Percentiles rank a stretch among this genome's conserved stretches.
These are phyloP conservation scores for Yamadazyma sp. DNA, from an alignment of 805 yeast species.

Conservation along the genomic window DNA sequence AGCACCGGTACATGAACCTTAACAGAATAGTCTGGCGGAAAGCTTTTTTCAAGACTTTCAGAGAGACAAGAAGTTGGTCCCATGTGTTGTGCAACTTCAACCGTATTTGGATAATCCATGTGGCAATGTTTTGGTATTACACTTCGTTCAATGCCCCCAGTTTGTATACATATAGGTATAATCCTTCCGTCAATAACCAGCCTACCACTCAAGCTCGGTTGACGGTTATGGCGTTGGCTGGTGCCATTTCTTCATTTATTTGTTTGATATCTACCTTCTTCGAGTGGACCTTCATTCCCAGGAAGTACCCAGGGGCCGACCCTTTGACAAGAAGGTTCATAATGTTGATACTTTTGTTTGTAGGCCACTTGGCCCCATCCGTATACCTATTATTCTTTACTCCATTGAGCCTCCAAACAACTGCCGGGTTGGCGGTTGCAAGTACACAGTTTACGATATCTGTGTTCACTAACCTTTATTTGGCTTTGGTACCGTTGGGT, in stretches of 20 bases:
- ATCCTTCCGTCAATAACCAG: slow-evolving; percentile 50
- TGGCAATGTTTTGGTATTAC: slow-evolving; percentile 74
- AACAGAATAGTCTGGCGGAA: slow-evolving; percentile 62
- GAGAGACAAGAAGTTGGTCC: slow-evolving; percentile 73
- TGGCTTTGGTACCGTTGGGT: slow-evolving; percentile 63
- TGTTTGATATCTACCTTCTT: slow-evolving; percentile 55
- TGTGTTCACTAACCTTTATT: slow-evolving; percentile 51
- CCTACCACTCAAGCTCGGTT: slow-evolving; percentile 59
- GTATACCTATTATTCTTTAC: slow-evolving; percentile 46
- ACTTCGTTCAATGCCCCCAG: slow-evolving; percentile 68
- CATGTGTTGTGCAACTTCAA: slow-evolving; percentile 74
- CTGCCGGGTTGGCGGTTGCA: slow-evolving; percentile 45
- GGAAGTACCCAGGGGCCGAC: slow-evolving; percentile 71
- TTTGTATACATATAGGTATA: slow-evolving; percentile 59
- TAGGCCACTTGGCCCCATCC: slow-evolving; percentile 50
- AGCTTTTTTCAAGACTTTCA: slow-evolving; percentile 72
- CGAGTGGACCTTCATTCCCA: slow-evolving; percentile 66
- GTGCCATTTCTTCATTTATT: slow-evolving; percentile 57
- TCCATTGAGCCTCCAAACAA: slow-evolving; percentile 32
- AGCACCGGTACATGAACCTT: slow-evolving; percentile 56
- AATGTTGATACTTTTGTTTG: slow-evolving; percentile 41
- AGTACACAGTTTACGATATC: slow-evolving; percentile 58
- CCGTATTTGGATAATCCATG: slow-evolving; percentile 77
- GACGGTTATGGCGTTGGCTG: slow-evolving; percentile 66
- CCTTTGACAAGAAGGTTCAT: slow-evolving; percentile 51